Percentiles rank a stretch among this genome's conserved stretches.
Conservation (phyloP, 331 rosid genomes). For the Malus hybrid region DNA sequence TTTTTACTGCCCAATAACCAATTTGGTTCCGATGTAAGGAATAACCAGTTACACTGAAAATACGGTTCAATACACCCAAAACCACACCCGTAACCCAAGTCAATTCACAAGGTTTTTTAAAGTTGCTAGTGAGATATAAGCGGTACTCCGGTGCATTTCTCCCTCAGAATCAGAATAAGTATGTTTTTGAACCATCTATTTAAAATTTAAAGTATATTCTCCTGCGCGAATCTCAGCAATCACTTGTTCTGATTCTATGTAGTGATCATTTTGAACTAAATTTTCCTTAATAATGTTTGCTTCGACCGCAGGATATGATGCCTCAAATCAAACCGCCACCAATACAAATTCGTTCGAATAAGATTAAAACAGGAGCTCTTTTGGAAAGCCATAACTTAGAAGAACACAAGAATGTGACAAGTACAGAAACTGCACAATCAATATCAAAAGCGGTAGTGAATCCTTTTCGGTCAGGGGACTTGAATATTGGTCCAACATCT, state of each 20-base stretch:
- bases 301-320: conserved; percentile 45
- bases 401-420: conserved; percentile 11
- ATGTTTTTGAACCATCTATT: no score
- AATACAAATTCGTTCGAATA: conserved; percentile 18
- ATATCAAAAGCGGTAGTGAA: conserved; percentile 6
- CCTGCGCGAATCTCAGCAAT: background rate
- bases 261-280: no score
- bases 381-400: conserved; percentile 12
- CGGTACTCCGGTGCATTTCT: background rate
- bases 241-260: background rate
- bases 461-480: conserved; percentile 12
- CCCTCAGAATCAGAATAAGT: no score
- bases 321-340: conserved; percentile 46
- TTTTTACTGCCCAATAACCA: background rate
- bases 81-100: conserved; percentile 9
- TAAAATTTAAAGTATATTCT: no score
- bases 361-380: conserved; percentile 16
- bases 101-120: background rate
- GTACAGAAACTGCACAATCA: background rate
- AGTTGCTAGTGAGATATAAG: background rate
- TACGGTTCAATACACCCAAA: conserved; percentile 4
- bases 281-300: background rate
- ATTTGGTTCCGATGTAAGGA: background rate
- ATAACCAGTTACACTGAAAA: background rate
- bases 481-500: conserved; percentile 10